Evolutionary conservation across 257 asterid genomes (phyloP), one percentile per base, ranked within the genome.

Genomic region (Salvia miltiorrhiza): DNA sequence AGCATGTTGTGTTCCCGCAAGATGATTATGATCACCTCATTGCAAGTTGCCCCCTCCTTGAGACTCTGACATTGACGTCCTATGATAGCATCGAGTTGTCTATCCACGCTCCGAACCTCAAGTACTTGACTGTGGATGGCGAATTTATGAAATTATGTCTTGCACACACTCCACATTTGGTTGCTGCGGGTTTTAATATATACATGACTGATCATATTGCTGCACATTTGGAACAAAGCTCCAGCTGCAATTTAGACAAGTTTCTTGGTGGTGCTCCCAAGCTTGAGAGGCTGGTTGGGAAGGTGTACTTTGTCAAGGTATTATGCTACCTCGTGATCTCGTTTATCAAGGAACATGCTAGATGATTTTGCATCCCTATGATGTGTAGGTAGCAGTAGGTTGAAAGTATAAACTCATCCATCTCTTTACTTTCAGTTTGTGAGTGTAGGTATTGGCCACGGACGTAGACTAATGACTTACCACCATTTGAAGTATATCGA

Each of bases 301-400:
- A 84, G 60, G 81, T 88, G 67, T 84, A 87, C 84, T 93, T 90
- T 88, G 87, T 97, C 5, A 86, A 93, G 84, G 98, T 88, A 85
- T 74, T 5, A 24, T 1, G 9, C 1, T 74, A 28, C 28, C 55
- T 76, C 17, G 61, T 24, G 3, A 35, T 52, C 67, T 66, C 40
- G 7, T 44, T 53, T 23, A 14, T 44, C 74, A 40, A 37, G 23
- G 56, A 13, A 28, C 50, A 13, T 17, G 40, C 14, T 5, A 43
- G 53, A 63, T 23, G 59, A 10, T 41, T 43, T 63, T 55, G 58
- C 16, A 43, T 65, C 23, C 30, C 37, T 21, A 19, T 37, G 10
- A 2, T 23, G 21, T 28, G 5, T 57, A n/a, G 41, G 37, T 35
- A n/a, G 28, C 45, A 11, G 28, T 48, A 37, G 12, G 33, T 33